Evolutionary conservation across 306 rosid species (phyloP), one percentile per base, ranked within the genome.

Genomic region (Quercus cerris): DNA sequence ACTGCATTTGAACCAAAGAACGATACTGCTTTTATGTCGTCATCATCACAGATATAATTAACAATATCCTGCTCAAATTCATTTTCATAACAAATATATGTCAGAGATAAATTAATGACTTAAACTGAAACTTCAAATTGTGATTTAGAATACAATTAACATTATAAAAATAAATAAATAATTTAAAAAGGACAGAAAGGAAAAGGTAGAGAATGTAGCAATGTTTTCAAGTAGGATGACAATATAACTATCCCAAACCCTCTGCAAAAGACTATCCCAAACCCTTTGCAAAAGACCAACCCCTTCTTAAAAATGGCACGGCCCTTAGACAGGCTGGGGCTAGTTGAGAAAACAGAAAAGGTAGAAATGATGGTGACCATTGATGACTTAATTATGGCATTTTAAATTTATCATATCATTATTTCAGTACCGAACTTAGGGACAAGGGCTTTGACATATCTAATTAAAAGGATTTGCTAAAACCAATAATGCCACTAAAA

Each of bases 11-110:
- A 77, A 81, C 93, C 89, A 63, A 80, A 69, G 25, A 90, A 85
- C 6, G 94, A 88, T 73, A 92, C 81, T 44, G 93, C 94, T 85
- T 88, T 88, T 73, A 92, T 87, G 71, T 92, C 93, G 44, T 84
- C 91, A 31, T 92, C 94, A 74, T 90, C 91, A 55, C 97, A 90
- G 71, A 92, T 81, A 78, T 83, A 82, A 75, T 90, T 80, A 61
- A 87, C 81, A 64, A 88, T 71, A 44, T 90, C 94, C 94, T 92
- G 90, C 73, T 56, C 68, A 71, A 81, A 81, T 72, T 57, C 22
- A 67, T 77, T 72, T 74, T 46, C 73, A 72, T 77, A 83, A 73
- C 51, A 31, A 59, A 71, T 15, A 38, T 14, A 62, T 9, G 5
- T 83, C 73, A 86, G 59, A 46, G 8, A 72, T 51, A 56, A 30